Evolutionary conservation across 2,329 filamentous ascomycete species (phyloP), one percentile per base, ranked within the genome.

Genomic region (Colletotrichum godetiae): DNA sequence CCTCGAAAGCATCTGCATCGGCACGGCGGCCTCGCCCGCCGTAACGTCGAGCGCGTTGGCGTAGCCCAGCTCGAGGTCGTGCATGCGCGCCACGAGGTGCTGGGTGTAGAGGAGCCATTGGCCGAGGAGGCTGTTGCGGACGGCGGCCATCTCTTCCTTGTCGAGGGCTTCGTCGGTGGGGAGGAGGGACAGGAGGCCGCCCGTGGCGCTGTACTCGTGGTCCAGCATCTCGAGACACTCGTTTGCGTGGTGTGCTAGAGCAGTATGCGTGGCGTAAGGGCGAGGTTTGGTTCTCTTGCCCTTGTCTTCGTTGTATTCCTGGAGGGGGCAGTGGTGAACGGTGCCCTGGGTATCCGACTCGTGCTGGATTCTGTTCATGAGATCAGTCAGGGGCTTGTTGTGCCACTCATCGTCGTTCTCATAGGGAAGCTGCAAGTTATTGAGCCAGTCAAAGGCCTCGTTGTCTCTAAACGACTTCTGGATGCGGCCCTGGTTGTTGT

Each of bases 151-250:
- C 62, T 87, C 81, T 13, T 81, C 78, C 19, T 76, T 76, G 65
- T 82, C 80, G 6, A 81, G 75, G 6, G 79, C 79, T 3, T 79
- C 78, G 19, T 84, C 81, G 2, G 82, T 81, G 0, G 89, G 90
- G 1, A 92, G 83, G 8, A 91, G 80, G 22, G 86, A 85, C 55
- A 91, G 81, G 22, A 92, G 80, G 2, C 90, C 90, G 19, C 90
- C 90, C 46, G 88, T 87, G 31, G 85, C 82, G 56, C 85, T 84
- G 76, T 87, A 89, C 78, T 91, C 89, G 77, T 91, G 88, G 75
- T 92, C 90, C 7, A 92, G 84, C 2, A 88, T 83, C 81, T 91
- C 89, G 6, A 92, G 86, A 63, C 89, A 88, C 72, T 87, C 84
- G 77, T 91, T 91, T 72, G 89, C 89, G 78, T 91, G 90, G 81